Conservation (phyloP, 2,329 filamentous ascomycete genomes). For the Apiospora pterosperma region DNA sequence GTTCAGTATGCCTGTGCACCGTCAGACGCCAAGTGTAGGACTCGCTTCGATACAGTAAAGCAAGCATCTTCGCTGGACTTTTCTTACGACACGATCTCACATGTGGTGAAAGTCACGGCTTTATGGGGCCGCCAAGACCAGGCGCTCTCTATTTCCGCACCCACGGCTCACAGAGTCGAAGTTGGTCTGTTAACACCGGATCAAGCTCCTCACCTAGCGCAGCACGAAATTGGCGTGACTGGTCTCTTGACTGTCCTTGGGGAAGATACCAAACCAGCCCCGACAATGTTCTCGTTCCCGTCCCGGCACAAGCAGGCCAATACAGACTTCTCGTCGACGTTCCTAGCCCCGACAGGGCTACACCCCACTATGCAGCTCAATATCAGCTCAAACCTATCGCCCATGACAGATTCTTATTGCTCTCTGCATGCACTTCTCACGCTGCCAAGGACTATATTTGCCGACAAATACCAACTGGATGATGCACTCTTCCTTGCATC, state of each 20-base stretch:
- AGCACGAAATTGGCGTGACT: conserved; percentile 73
- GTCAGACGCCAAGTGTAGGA: conserved; percentile 19
- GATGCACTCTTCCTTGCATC: conserved; percentile 75
- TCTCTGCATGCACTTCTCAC: conserved; percentile 77
- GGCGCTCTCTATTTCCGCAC: conserved; percentile 36
- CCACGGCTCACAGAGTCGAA: conserved; percentile 60
- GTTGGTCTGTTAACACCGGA: conserved; percentile 75
- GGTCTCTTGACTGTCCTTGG: conserved; percentile 78
- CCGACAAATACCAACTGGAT: conserved; percentile 80
- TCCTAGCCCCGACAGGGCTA: conserved; percentile 71
- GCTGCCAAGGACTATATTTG: conserved; percentile 76
- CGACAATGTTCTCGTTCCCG: conserved; percentile 80
- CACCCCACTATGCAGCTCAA: conserved; percentile 76
- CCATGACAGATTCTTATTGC: conserved; percentile 57
- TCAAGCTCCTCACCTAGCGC: conserved; percentile 53
- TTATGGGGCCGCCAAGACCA: conserved; percentile 54
- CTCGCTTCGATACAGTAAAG: conserved; percentile 17
- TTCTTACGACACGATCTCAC: conserved; percentile 64
- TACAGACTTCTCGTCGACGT: conserved; percentile 57
- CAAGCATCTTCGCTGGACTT: conserved; percentile 62
- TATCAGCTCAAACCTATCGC: conserved; percentile 51
- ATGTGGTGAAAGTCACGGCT: conserved; percentile 61
- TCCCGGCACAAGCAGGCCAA: conserved; percentile 66
- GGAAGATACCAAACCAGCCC: conserved; percentile 66
- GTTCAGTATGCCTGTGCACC: conserved; percentile 32